Evolutionary conservation across 106 monocot species (phyloP).

Genomic region (Acorus gramineus): DNA sequence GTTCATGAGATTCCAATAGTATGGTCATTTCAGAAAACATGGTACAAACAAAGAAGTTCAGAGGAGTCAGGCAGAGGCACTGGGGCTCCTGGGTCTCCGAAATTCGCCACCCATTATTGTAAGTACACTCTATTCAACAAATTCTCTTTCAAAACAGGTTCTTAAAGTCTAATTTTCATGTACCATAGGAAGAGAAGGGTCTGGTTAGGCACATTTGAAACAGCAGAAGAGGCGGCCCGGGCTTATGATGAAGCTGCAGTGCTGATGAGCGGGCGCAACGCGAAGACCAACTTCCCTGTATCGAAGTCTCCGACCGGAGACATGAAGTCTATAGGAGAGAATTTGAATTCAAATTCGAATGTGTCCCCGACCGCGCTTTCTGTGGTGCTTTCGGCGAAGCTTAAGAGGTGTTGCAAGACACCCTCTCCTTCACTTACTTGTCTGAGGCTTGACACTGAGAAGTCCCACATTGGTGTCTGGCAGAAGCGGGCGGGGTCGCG

Average conservation of each 20-base stretch:
- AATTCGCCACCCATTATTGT: conserved; percentile 95
- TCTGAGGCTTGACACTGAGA: conserved; percentile 89
- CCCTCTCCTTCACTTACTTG: conserved; percentile 90
- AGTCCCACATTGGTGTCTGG: conserved; percentile 90
- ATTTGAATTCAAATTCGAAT: too few relatives aligned
- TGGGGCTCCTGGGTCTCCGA: conserved; percentile 99
- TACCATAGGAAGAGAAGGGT: background rate
- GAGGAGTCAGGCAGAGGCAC: conserved; percentile 95
- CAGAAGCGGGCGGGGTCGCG: conserved; percentile 90
- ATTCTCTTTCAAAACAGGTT: background rate
- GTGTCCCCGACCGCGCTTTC: conserved; percentile 8
- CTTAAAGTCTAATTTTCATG: background rate
- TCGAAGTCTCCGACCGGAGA: background rate
- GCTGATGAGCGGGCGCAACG: too few relatives aligned
- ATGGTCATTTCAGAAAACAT: conserved; percentile 16
- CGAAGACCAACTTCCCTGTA: background rate
- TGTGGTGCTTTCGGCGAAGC: conserved; percentile 64
- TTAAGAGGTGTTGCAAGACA: conserved; percentile 68
- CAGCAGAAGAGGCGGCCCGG: too few relatives aligned
- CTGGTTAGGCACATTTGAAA: too few relatives aligned
- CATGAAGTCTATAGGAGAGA: too few relatives aligned
- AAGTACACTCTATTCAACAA: conserved; percentile 16
- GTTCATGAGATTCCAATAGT: too few relatives aligned
- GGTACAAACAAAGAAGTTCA: conserved; percentile 94
- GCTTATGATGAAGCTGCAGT: too few relatives aligned